Base-by-base conservation (phyloP, 352 stramenopile species). In the Pythium utonaiense region DNA sequence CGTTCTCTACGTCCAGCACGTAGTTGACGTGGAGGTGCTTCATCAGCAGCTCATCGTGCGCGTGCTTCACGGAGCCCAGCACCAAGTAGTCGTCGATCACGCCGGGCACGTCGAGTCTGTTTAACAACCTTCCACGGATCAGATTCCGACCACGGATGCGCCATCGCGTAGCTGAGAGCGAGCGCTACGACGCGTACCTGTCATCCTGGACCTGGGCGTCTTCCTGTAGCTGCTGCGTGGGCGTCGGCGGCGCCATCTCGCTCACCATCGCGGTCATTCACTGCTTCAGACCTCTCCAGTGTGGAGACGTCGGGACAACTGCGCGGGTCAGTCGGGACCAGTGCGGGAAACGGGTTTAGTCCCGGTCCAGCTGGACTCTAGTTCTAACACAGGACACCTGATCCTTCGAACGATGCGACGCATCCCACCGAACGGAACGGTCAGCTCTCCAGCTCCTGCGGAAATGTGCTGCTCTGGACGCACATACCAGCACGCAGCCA, bases 1-100 rank as follows among this genome's bases (percentile, higher is more conserved):
- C 64, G 61, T 86, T 89, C 58, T 89, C 80, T 2, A 60, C 76
- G 55, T 89, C 77, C 34, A 89, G 53, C 19, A 89, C 41, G 33
- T 73, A 85, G 19, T 55, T 49, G 10, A 88, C 71, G 27, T 71
- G 57, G 57, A 88, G 54, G 50, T 83, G 82, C 65, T 81, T 82
- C 38, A 89, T 63, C 44, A 89, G 69, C 36, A 61, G 56, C 42
- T 72, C 70, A 67, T 89, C 78, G 42, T 64, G 75, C 25, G 73
- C 74, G 59, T 89, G 80, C 30, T 76, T 69, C 19, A 86, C 69
- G n/a, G 77, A 87, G 30, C 77, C 77, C 53, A 89, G 69, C 25
- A 89, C 64, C 53, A 89, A 57, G 53, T 70, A 70, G 10, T 73
- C 72, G 47, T 79, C 64, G 30, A 89, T 68, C 28, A 89, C 69